Base-by-base conservation (phyloP, 768 basidiomycete genomes). In the Dacryopinax primogenitus region DNA sequence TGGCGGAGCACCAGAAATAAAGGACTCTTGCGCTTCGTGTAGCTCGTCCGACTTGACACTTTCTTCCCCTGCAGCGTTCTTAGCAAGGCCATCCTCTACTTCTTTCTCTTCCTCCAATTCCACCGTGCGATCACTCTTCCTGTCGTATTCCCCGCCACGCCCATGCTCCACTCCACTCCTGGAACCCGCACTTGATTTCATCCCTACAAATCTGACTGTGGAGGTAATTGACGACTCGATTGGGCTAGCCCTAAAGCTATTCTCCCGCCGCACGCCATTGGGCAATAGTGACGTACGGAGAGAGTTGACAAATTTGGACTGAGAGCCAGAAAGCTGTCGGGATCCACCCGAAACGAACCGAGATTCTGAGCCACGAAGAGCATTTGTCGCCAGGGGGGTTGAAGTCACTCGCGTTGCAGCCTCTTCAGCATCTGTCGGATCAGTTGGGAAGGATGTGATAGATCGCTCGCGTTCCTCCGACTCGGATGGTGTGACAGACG, bases 1-100 rank as follows among this genome's bases (percentile, higher is more conserved):
- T 23, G 41, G 41, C 16, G 41, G 7, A 44, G 51, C 51, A 6
- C 13, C 26, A 58, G 51, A 58, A 18, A 58, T 30, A 30, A 58
- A 58, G 9, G 51, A 58, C 32, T 80, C 77, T 62, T 79, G 79
- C 68, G 84, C 83, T 28, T 83, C 82, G 61, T 77, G 78, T 16
- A 86, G 74, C 33, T 83, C 67, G 23, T 66, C 67, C 21, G 67
- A 62, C 30, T 32, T 44, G 28, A 63, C 33, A 15, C 63, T 62
- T 15, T 62, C 30, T 18, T 66, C 66, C 21, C 33, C 66, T 7
- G 21, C 32, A n/a, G 30, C 62, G 21, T 69, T 68, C 34, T 51
- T 66, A 30, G 72, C 76, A 63, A 76, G 75, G 13, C 26, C 33
- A 18, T 33, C 26, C n/a, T 66, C 65, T 21, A 63, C 65, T 18